phyloP scores from a whole-genome alignment of 1,284 basidiomycete species.

The Neotropicomus parvogracilis region DNA sequence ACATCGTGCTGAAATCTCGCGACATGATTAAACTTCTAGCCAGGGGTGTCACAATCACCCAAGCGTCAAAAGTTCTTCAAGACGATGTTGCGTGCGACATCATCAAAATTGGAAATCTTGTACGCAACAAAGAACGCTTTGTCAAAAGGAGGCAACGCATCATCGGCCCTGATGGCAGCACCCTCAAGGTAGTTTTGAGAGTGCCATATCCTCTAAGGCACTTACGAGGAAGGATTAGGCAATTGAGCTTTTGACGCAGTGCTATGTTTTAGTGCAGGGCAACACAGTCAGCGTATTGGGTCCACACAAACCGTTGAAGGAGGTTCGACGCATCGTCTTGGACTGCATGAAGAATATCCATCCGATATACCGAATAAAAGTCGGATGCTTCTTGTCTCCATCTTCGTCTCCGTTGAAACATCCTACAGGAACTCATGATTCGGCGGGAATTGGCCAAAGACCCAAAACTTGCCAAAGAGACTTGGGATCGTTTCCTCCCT shows the following conservation, averaged over 20 bases:
- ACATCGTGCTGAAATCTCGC: conserved; percentile 92
- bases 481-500: conserved; percentile 97
- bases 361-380: conserved; percentile 99
- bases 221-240: conserved; percentile 53
- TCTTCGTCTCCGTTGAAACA: conserved; percentile 4
- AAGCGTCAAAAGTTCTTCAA: conserved; percentile 89
- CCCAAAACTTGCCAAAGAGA: conserved; percentile 90
- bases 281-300: conserved; percentile 99
- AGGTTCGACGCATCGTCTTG: conserved; percentile 90
- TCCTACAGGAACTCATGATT: conserved; percentile 93
- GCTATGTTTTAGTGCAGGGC: conserved; percentile 97
- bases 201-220: background rate
- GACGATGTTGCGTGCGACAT: conserved; percentile 94
- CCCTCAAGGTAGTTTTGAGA: conserved; percentile 68
- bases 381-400: conserved; percentile 29
- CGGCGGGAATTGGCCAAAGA: conserved; percentile 97
- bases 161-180: conserved; percentile 95
- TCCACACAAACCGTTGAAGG: conserved; percentile 90
- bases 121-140: conserved; percentile 96
- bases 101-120: conserved; percentile 94
- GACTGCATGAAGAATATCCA: conserved; percentile 99
- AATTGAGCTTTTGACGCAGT: conserved; percentile 94
- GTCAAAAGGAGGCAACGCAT: conserved; percentile 96
- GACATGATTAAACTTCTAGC: conserved; percentile 96
- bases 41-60: conserved; percentile 79